Base-by-base conservation (phyloP, 495 filamentous ascomycete species). In the Cercophora sp. region DNA sequence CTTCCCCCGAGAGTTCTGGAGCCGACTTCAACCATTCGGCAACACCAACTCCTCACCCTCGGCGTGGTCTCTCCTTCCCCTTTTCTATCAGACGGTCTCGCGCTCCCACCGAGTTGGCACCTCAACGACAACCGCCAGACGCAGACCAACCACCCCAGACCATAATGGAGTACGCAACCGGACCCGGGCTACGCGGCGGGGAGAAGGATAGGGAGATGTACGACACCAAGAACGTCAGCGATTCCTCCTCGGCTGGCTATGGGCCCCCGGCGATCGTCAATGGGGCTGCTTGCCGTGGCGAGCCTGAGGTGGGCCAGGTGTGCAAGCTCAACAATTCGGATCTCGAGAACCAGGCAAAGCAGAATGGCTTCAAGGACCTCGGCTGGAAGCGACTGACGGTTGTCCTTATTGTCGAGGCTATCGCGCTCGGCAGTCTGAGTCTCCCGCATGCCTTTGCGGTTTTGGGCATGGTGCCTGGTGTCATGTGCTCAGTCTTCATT, bases 361-460 rank as follows among this genome's bases (percentile, higher is more conserved):
- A 56, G 29, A 66, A 62, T 23, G 62, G 71, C 16, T 78, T 76
- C 59, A 62, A 73, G 31, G 56, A 66, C 25, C 64, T 77, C 45
- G 73, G 73, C 37, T 77, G 73, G 73, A 77, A 75, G 51, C 74
- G 75, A 18, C 66, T 78, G 20, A 77, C 74, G 5, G 58, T 76
- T 13, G 74, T 87, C 48, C 79, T 88, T 67, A 84, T 88, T 60
- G 85, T 85, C 44, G 83, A 86, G 61, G 85, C 84, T n/a, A 83
- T 88, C 32, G 84, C 84, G 4, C 75, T 87, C n/a, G 85, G 85
- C 40, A 81, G 80, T 59, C 72, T 88, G 31, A 82, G 81, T 26
- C 71, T 88, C 19, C 85, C 85, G 3, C 65, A 70, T 5, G 81
- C 79, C n/a, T 80, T 88, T 29, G 84, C 85, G 23, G 71, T 73